Evolutionary conservation across 2,329 filamentous ascomycete species (phyloP), one percentile per base, ranked within the genome.

Genomic region (Colletotrichum eleusines): DNA sequence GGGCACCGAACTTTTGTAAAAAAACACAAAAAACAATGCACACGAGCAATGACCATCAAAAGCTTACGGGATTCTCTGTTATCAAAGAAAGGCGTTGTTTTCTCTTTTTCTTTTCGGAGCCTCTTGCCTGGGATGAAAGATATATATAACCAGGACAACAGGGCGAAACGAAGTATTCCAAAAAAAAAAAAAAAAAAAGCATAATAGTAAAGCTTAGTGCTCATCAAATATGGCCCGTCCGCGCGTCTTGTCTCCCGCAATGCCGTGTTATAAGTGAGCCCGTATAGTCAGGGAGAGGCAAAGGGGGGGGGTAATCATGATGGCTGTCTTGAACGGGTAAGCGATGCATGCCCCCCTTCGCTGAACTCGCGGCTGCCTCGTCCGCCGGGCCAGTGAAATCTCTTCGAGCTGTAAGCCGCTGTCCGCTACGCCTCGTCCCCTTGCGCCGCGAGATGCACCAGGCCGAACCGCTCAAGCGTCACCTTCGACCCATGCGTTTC

Each of bases 11-110:
- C 42, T 31, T 28, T 26, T 57, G 40, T 23, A 44, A 46, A 46
- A 42, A 42, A n/a, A n/a, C n/a, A n/a, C n/a, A n/a, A n/a, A n/a
- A n/a, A n/a, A n/a, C n/a, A n/a, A n/a, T n/a, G 55, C 50, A 57
- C 35, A 70, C 60, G 67, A 70, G 67, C 31, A 9, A 70, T 67
- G 67, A 70, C 50, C 16, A 54, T 33, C 31, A 50, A 46, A 46
- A 42, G 33, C 6, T 26, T 62, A 33, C 20, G 31, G 59, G 20
- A 35, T 35, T 53, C 14, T n/a, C 6, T 4, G 44, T 44, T 6
- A 28, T 40, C 28, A 20, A 38, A 50, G 9, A 20, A 38, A 50
- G 9, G 67, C 67, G 46, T 67, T 62, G 6, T 18, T 8, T 2
- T 42, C 7, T 12, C 4, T 8, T 1, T 40, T 40, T 40, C 33